phyloP scores from a whole-genome alignment of 805 yeast genomes.

The Blastobotrys peoriensis region DNA sequence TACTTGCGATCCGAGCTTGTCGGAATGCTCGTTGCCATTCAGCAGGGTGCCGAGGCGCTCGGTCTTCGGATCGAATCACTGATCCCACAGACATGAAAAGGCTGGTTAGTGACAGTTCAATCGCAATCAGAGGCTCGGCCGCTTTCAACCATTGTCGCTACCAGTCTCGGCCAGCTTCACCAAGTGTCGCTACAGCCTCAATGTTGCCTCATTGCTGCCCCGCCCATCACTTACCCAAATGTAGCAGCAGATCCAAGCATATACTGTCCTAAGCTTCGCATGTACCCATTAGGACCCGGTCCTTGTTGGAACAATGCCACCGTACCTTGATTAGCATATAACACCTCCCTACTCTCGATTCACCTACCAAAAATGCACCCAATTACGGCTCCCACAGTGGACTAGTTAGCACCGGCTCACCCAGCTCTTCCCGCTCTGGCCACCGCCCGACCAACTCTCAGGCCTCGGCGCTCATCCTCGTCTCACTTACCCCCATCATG shows the following conservation, averaged over 20 bases:
- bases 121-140: no score
- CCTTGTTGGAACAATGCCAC: constrained; percentile 86
- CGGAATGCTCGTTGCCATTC: constrained; percentile 25
- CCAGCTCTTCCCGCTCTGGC: constrained; percentile 30
- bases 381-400: constrained; percentile 85
- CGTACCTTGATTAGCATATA: constrained; percentile 37
- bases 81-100: constrained; percentile 95
- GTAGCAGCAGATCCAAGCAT: constrained; percentile 96
- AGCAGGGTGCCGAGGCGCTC: constrained; percentile 21
- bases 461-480: no score
- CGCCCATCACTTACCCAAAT: constrained; percentile 52
- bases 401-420: no score
- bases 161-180: no score
- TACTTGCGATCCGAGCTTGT: constrained; percentile 20
- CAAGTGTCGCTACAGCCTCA: no score
- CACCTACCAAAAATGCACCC: constrained; percentile 79
- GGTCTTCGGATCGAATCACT: constrained; percentile 32
- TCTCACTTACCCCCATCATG: constrained; percentile 83
- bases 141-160: no score
- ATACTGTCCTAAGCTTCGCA: constrained; percentile 94
- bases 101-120: constrained; percentile 11
- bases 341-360: not conserved
- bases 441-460: no score
- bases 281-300: constrained; percentile 97
- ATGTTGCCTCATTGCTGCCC: no score